phyloP scores from a whole-genome alignment of 2,329 filamentous ascomycete genomes.

The Blumeriella jaapii region DNA sequence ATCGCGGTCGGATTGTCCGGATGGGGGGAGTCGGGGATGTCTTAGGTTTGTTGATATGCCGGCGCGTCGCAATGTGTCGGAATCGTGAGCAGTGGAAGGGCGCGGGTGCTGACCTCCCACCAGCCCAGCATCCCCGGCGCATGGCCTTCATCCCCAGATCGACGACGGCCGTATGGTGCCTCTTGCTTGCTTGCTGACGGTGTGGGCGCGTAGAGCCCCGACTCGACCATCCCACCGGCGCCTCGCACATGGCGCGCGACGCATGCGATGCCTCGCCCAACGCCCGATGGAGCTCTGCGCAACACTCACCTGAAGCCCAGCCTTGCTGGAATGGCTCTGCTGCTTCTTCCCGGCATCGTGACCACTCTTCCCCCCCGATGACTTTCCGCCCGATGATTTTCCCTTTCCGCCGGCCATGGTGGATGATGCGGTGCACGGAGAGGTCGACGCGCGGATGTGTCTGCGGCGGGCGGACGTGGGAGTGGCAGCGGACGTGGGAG shows the following conservation, averaged over 20 bases:
- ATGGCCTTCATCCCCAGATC: conserved; percentile 2
- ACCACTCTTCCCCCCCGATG: conserved; percentile 28
- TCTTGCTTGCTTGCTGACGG: conserved; percentile 10
- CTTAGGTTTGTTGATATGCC: conserved; percentile 16
- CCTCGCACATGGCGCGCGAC: no score
- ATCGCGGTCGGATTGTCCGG: conserved; percentile 1
- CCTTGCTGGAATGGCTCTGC: conserved; percentile 28
- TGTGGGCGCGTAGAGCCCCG: no score
- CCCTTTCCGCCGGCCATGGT: conserved; percentile 29
- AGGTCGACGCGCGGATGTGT: no score
- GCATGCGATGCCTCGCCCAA: background rate
- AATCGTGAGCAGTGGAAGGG: background rate
- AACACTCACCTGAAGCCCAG: conserved; percentile 29
- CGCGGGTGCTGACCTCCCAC: background rate
- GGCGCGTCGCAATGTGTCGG: conserved; percentile 14
- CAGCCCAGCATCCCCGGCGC: conserved; percentile 2
- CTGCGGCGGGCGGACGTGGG: no score
- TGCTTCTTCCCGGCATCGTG: conserved; percentile 28
- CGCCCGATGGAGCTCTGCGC: conserved; percentile 12
- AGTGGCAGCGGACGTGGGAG: no score
- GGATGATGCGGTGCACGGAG: no score
- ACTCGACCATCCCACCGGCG: no score
- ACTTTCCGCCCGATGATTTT: conserved; percentile 29
- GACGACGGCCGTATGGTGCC: conserved; percentile 2
- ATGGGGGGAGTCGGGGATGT: conserved; percentile 4